These are phyloP conservation scores for Boletellus sp. DNA, from an alignment of 768 basidiomycete genomes.

Conservation along the genomic window DNA sequence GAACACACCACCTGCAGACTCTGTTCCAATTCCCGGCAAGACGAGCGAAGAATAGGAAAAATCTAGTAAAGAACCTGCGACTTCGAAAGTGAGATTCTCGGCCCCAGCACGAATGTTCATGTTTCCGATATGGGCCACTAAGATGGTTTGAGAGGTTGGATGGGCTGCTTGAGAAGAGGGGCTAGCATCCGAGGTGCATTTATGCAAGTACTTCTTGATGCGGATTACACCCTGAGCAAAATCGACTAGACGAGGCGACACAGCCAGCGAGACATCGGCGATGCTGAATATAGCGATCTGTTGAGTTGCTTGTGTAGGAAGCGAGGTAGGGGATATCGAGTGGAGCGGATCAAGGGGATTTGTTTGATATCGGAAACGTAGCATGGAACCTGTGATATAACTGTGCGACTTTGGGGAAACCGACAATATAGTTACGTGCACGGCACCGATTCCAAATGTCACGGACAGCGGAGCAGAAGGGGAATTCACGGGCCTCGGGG, in stretches of 20 bases:
- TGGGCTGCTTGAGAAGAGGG: neutral
- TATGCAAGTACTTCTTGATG: slow-evolving; percentile 38
- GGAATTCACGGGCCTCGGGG: slow-evolving; percentile 3
- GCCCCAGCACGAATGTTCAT: slow-evolving; percentile 62
- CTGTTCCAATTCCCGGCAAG: slow-evolving; percentile 19
- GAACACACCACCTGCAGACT: slow-evolving; percentile 47
- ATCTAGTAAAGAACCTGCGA: slow-evolving; percentile 38
- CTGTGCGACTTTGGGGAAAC: slow-evolving; percentile 21
- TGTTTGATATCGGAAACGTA: slow-evolving; percentile 25
- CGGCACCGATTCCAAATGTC: slow-evolving; percentile 16
- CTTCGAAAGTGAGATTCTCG: slow-evolving; percentile 65
- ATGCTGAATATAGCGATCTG: slow-evolving; percentile 34
- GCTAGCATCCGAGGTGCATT: neutral
- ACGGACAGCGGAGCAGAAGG: slow-evolving; percentile 8
- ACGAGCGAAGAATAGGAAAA: slow-evolving; percentile 21
- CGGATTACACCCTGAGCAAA: slow-evolving; percentile 57
- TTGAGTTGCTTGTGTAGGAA: slow-evolving; percentile 8
- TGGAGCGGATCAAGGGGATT: slow-evolving; percentile 8
- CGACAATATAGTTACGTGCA: slow-evolving; percentile 20
- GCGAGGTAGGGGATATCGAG: slow-evolving; percentile 15
- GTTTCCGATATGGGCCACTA: slow-evolving; percentile 40
- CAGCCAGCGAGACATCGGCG: slow-evolving; percentile 39
- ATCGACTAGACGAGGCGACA: slow-evolving; percentile 57
- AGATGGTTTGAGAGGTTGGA: slow-evolving; percentile 30
- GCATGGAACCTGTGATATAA: slow-evolving; percentile 20